Percentiles rank a stretch among this genome's conserved stretches.
Conservation (phyloP, 257 asterid species). For the Primulina tabacum region DNA sequence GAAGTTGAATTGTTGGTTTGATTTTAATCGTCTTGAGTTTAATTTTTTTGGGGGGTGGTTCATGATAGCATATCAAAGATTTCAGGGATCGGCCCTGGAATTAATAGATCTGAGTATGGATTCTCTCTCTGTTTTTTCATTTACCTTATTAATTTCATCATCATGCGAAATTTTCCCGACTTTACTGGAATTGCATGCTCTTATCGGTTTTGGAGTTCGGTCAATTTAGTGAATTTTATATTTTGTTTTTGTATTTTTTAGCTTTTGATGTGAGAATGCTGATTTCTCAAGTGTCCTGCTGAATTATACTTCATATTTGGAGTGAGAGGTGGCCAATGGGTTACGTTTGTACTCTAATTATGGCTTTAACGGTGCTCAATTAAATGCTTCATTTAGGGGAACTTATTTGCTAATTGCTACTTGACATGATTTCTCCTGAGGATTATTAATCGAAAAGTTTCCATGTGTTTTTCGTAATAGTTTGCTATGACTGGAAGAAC, state of each 20-base stretch:
- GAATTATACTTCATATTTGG: slow-evolving; percentile 14
- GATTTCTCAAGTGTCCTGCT: slow-evolving; percentile 4
- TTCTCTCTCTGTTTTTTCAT: slow-evolving; percentile 8
- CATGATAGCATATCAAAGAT: slow-evolving; percentile 8
- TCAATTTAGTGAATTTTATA: slow-evolving; percentile 11
- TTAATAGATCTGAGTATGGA: slow-evolving; percentile 47
- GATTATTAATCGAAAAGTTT: not conserved
- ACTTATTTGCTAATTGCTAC: not conserved
- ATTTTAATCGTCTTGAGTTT: slow-evolving; percentile 11
- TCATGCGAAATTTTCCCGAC: not conserved
- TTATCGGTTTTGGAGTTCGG: slow-evolving; percentile 19
- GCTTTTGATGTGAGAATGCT: not conserved
- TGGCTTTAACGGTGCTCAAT: not conserved
- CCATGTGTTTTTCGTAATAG: not conserved
- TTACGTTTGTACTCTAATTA: slow-evolving; percentile 17
- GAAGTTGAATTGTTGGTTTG: slow-evolving; percentile 8
- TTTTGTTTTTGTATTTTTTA: slow-evolving; percentile 16
- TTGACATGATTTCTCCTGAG: not conserved
- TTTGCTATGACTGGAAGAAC: not conserved
- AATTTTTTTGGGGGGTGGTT: slow-evolving; percentile 10
- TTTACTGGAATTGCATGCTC: slow-evolving; percentile 16
- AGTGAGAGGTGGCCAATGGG: not conserved
- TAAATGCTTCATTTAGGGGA: not conserved
- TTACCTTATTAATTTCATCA: not conserved
- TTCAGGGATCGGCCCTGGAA: slow-evolving; percentile 27